A percentile compares a stretch with the other conserved stretches of the same genome.
Conservation (phyloP, 2,329 filamentous ascomycete genomes). For the Metarhizium album region DNA sequence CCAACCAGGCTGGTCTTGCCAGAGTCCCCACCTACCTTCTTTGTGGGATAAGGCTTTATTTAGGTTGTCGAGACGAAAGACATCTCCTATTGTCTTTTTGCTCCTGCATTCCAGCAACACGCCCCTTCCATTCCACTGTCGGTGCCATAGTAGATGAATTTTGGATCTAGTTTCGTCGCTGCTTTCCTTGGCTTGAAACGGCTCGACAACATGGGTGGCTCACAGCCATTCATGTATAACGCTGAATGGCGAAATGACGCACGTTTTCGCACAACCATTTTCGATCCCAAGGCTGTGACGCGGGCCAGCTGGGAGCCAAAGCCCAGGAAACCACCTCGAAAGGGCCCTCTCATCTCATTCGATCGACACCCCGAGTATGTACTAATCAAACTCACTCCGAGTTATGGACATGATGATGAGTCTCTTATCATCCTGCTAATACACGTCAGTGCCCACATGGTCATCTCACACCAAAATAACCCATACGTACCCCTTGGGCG, state of each 20-base stretch:
- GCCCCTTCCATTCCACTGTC: not conserved
- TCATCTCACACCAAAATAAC: slow-evolving; percentile 50
- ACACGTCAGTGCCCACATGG: slow-evolving; percentile 43
- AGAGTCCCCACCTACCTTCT: not conserved
- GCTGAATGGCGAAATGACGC: slow-evolving; percentile 37
- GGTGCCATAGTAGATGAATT: not conserved
- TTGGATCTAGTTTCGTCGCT: not conserved
- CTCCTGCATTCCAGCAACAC: slow-evolving; percentile 1
- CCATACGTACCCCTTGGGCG: slow-evolving; percentile 56
- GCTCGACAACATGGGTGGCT: slow-evolving; percentile 14
- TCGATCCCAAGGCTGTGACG: slow-evolving; percentile 80
- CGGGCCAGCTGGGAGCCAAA: slow-evolving; percentile 64
- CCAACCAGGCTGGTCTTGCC: slow-evolving; percentile 9
- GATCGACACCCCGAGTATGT: slow-evolving; percentile 79
- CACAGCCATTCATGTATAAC: slow-evolving; percentile 63
- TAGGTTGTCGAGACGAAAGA: not conserved
- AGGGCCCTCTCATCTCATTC: slow-evolving; percentile 71
- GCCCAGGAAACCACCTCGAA: slow-evolving; percentile 49
- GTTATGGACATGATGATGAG: not conserved
- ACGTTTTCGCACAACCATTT: slow-evolving; percentile 45
- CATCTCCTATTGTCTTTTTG: not conserved
- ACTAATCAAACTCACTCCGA: not conserved
- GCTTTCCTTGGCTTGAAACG: not conserved
- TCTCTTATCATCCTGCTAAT: slow-evolving; percentile 5
- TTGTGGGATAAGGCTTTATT: not conserved